Base-by-base conservation (phyloP, 306 rosid genomes). In the Echinosophora koreensis region DNA sequence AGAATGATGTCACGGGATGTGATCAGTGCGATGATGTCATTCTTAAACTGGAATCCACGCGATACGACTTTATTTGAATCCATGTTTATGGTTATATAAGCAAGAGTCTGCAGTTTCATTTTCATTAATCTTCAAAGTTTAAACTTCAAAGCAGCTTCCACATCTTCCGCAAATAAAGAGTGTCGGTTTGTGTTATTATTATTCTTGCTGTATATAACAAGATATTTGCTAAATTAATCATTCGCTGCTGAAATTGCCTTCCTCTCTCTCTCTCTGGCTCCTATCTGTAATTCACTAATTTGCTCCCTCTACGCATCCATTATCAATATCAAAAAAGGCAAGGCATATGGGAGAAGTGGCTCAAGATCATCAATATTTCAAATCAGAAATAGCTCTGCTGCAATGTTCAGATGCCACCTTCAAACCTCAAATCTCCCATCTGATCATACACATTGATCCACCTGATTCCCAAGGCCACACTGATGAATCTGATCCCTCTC, bases 1-100 rank as follows among this genome's bases (percentile, higher is more conserved):
- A 22, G 22, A 22, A 22, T 22, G 22, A 22, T 35, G 39, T 35
- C 49, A 3, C 10, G 4, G 13, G 2, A 3, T 80, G 84, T 74
- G 32, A 66, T 81, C 70, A 81, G 76, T 65, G 15, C 11, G 0
- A 41, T 27, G 84, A 74, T 32, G 80, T 81, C 51, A 73, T 8
- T 41, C 52, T 18, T 14, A 54, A 30, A 15, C 4, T 66, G 66
- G 30, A 66, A 3, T 27, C 58, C 65, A 80, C 76, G 56, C 39
- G 17, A 12, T 44, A 3, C 6, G 16, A 16, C n/a, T 8, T 9
- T 16, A 64, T 1, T 3, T 1, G 8, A 6, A 1, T 39, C 8
- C 6, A 39, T 28, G 30, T 28, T 39, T 5, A 39, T 22, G 10
- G 10, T 39, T 39, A 6, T 39, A 39, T 39, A 39, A 39, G 44